These are phyloP conservation scores for Aureobasidium pullulans DNA, from an alignment of 2,329 filamentous ascomycete genomes.

Conservation along the genomic window DNA sequence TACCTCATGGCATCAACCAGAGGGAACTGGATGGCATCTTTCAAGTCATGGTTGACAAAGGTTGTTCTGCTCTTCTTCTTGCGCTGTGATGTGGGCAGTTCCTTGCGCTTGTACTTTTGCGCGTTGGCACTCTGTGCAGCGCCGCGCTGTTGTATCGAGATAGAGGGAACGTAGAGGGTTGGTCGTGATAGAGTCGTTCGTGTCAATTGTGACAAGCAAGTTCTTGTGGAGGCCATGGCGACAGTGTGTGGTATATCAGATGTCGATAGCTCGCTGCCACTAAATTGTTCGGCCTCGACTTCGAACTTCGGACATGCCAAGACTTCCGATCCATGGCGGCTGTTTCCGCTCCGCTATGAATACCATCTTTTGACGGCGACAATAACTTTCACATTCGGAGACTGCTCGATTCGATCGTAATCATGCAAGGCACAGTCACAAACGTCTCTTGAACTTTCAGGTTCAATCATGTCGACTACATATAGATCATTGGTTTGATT, in stretches of 20 bases:
- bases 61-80: constrained; percentile 58
- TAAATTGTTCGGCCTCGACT: neutral
- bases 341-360: neutral
- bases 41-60: constrained; percentile 57
- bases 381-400: neutral
- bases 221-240: constrained; percentile 11
- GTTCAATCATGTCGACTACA: too few species aligned
- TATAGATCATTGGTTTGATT: too few species aligned
- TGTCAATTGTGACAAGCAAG: constrained; percentile 10
- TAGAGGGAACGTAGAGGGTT: constrained; percentile 4
- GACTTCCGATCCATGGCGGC: neutral
- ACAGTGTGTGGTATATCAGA: neutral
- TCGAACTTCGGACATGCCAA: constrained; percentile 4
- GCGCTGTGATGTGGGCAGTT: constrained; percentile 48
- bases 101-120: constrained; percentile 36
- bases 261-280: neutral
- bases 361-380: neutral
- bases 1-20: constrained; percentile 91
- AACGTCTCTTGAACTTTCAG: too few species aligned
- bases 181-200: neutral
- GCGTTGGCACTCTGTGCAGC: constrained; percentile 33
- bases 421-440: too few species aligned
- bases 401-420: too few species aligned
- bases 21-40: constrained; percentile 64
- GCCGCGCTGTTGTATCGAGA: constrained; percentile 29